Evolutionary conservation across 805 yeast genomes (phyloP).

Genomic region (Teunomyces barrocoloradensis): DNA sequence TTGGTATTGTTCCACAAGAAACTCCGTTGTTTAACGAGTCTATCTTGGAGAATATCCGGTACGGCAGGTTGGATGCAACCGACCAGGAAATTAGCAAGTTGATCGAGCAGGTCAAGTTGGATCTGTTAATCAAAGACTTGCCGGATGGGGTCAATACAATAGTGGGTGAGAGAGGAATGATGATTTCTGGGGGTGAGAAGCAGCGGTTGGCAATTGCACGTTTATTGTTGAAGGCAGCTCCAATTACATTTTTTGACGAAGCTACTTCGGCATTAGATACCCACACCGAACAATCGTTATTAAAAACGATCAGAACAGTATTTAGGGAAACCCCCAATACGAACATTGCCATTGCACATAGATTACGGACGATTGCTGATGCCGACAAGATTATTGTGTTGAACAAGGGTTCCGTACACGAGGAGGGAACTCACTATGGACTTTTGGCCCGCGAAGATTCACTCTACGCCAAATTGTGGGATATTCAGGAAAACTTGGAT

Average conservation of each 20-base stretch:
- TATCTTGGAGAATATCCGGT: conserved; percentile 80
- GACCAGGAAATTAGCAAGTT: conserved; percentile 68
- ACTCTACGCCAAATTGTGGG: conserved; percentile 81
- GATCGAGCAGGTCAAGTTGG: conserved; percentile 68
- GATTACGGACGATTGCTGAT: conserved; percentile 91
- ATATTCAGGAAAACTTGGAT: conserved; percentile 78
- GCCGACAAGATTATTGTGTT: conserved; percentile 90
- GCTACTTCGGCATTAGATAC: conserved; percentile 97
- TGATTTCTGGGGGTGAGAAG: conserved; percentile 99
- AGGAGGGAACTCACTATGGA: conserved; percentile 79
- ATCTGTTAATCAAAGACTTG: conserved; percentile 57
- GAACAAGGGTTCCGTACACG: conserved; percentile 73
- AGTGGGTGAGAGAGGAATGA: conserved; percentile 97
- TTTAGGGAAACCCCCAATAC: conserved; percentile 61
- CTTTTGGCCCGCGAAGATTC: conserved; percentile 55
- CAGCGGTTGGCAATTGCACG: conserved; percentile 94
- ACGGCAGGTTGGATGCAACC: conserved; percentile 73
- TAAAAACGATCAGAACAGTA: conserved; percentile 68
- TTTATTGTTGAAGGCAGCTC: conserved; percentile 78
- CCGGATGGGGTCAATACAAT: conserved; percentile 84
- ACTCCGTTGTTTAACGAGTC: conserved; percentile 94
- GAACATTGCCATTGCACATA: conserved; percentile 88
- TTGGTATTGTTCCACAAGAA: conserved; percentile 97
- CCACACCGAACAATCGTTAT: conserved; percentile 84
- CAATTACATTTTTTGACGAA: conserved; percentile 93